Evolutionary conservation across 2,329 filamentous ascomycete genomes (phyloP).

Genomic region (Atkinsonella hypoxylon): DNA sequence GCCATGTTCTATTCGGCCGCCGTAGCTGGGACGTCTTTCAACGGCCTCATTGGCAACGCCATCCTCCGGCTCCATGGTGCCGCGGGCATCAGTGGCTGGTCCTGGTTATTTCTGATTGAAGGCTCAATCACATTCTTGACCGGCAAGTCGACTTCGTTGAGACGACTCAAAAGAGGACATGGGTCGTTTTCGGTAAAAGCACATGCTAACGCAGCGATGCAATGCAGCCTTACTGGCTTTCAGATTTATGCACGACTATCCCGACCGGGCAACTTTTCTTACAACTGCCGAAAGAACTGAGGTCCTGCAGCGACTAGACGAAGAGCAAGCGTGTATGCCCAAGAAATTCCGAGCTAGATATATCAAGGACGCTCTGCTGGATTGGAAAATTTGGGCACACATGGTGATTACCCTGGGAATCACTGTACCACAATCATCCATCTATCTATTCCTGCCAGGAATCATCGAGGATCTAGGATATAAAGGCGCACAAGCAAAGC

Average conservation of each 20-base stretch:
- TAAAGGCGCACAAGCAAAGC: slow-evolving; percentile 23
- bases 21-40: slow-evolving; percentile 49
- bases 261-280: slow-evolving; percentile 38
- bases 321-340: slow-evolving; percentile 33
- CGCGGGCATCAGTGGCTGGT: slow-evolving; percentile 49
- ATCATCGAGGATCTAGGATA: slow-evolving; percentile 26
- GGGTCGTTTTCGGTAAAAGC: background rate
- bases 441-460: slow-evolving; percentile 25
- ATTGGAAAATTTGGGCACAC: slow-evolving; percentile 44
- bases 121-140: slow-evolving; percentile 36
- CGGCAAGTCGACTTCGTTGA: slow-evolving; percentile 10
- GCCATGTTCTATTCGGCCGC: slow-evolving; percentile 47
- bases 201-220: slow-evolving; percentile 10
- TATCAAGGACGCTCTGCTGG: slow-evolving; percentile 41
- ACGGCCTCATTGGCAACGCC: slow-evolving; percentile 46
- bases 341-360: slow-evolving; percentile 47
- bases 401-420: slow-evolving; percentile 52
- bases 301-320: slow-evolving; percentile 30
- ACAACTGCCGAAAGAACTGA: slow-evolving; percentile 28
- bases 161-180: too few relatives aligned
- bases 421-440: slow-evolving; percentile 27
- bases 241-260: slow-evolving; percentile 48
- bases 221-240: slow-evolving; percentile 32
- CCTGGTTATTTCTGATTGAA: slow-evolving; percentile 71
- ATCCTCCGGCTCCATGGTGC: slow-evolving; percentile 45